These are phyloP conservation scores for Euclidium syriacum DNA, from an alignment of 345 rosid species.

Conservation along the genomic window DNA sequence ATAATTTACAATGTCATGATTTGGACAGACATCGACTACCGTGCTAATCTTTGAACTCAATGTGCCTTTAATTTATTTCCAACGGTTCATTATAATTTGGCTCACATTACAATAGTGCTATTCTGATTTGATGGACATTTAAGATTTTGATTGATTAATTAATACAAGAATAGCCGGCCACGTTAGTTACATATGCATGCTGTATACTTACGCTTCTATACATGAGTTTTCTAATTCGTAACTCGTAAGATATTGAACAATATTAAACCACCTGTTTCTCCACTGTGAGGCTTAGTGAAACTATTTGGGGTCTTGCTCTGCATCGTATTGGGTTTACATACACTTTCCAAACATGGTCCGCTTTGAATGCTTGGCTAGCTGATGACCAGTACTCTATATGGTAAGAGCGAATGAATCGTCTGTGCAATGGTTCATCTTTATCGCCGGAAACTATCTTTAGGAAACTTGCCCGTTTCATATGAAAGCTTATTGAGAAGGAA, in stretches of 20 bases:
- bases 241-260: neutral
- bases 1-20: conserved; percentile 17
- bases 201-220: neutral
- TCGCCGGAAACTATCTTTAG: no score
- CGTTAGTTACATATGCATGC: neutral
- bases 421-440: no score
- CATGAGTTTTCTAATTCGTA: neutral
- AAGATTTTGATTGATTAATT: neutral
- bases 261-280: no score
- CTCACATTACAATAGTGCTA: neutral
- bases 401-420: no score
- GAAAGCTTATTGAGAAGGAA: no score
- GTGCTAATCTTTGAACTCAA: conserved; percentile 18
- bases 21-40: conserved; percentile 20
- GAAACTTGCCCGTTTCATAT: no score
- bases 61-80: conserved; percentile 9
- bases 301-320: no score
- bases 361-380: no score
- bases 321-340: no score
- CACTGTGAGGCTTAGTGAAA: no score
- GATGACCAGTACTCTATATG: no score
- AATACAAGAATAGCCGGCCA: neutral
- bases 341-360: no score
- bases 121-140: neutral
- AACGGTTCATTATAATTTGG: conserved; percentile 12